A percentile compares a stretch with the other conserved stretches of the same genome.
These are phyloP conservation scores for Verticillium tricorpus DNA, from an alignment of 2,329 filamentous ascomycete species.

Conservation along the genomic window DNA sequence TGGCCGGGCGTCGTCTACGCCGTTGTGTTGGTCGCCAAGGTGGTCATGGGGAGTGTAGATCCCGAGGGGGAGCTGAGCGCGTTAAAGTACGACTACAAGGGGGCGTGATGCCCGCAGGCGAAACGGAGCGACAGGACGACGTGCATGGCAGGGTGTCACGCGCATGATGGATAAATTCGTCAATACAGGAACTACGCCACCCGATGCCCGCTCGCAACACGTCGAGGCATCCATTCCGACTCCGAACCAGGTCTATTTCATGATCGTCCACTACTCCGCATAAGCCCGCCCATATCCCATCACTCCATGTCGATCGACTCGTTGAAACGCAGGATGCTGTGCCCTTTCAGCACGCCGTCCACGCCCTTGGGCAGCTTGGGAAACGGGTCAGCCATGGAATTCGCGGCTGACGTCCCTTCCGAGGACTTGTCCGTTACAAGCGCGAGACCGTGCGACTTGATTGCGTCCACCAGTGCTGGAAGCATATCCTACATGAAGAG, in stretches of 20 bases:
- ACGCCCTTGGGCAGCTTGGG: slow-evolving; percentile 70
- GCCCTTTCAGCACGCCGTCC: slow-evolving; percentile 79
- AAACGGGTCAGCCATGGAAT: slow-evolving; percentile 44
- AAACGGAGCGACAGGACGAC: background rate
- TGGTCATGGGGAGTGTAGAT: slow-evolving; percentile 65
- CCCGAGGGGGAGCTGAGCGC: slow-evolving; percentile 58
- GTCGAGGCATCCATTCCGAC: background rate
- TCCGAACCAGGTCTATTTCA: slow-evolving; percentile 6
- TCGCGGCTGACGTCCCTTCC: slow-evolving; percentile 37
- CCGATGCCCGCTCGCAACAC: background rate
- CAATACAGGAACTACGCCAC: background rate
- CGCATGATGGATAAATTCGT: background rate
- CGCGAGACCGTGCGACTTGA: slow-evolving; percentile 90
- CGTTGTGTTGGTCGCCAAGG: slow-evolving; percentile 57
- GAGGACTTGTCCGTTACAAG: slow-evolving; percentile 83
- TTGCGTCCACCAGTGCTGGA: slow-evolving; percentile 83
- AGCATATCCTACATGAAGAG: slow-evolving; percentile 68
- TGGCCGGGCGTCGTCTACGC: slow-evolving; percentile 56
- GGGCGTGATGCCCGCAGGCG: slow-evolving; percentile 39
- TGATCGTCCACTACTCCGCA: background rate
- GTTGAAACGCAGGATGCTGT: slow-evolving; percentile 88
- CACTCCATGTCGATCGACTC: slow-evolving; percentile 74
- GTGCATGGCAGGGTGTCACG: background rate
- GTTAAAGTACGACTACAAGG: slow-evolving; percentile 64
- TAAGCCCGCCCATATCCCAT: slow-evolving; percentile 1